Conservation (phyloP, 2,329 filamentous ascomycete species). For the Trichoderma sp. region DNA sequence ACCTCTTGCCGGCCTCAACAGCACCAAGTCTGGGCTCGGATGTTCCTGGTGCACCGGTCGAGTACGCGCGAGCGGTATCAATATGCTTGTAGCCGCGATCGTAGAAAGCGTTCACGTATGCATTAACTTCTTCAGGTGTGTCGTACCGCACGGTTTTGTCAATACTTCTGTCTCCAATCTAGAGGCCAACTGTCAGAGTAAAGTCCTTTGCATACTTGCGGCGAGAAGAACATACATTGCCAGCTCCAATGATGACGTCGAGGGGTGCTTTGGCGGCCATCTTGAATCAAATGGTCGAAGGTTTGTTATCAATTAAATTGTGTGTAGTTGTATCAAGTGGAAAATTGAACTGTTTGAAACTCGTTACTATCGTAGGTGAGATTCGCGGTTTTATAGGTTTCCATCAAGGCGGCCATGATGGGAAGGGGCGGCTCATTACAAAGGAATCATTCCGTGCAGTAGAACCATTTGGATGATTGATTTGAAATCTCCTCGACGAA, state of each 20-base stretch:
- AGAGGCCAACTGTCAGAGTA: not conserved
- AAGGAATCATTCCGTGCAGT: not conserved
- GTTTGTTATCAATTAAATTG: not conserved
- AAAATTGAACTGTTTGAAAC: not conserved
- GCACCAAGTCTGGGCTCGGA: conserved; percentile 34
- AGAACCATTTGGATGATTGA: not conserved
- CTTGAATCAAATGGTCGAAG: not conserved
- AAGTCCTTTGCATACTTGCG: too few relatives aligned
- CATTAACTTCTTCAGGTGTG: conserved; percentile 29
- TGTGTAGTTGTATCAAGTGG: not conserved
- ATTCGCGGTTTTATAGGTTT: not conserved
- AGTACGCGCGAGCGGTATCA: conserved; percentile 15
- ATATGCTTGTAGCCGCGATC: conserved; percentile 9
- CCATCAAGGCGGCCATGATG: not conserved
- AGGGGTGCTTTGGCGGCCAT: conserved; percentile 6
- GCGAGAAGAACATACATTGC: not conserved
- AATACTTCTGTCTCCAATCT: conserved; percentile 27
- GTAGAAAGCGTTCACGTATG: conserved; percentile 10
- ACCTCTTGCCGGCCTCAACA: conserved; percentile 29
- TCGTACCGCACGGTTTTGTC: conserved; percentile 29
- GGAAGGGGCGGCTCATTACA: not conserved
- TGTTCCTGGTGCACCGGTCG: conserved; percentile 24
- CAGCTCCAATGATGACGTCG: conserved; percentile 10
- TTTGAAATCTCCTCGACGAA: not conserved
- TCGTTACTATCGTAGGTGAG: not conserved